Conservation (phyloP, 805 yeast genomes). For the Cyberlindnera mrakii region DNA sequence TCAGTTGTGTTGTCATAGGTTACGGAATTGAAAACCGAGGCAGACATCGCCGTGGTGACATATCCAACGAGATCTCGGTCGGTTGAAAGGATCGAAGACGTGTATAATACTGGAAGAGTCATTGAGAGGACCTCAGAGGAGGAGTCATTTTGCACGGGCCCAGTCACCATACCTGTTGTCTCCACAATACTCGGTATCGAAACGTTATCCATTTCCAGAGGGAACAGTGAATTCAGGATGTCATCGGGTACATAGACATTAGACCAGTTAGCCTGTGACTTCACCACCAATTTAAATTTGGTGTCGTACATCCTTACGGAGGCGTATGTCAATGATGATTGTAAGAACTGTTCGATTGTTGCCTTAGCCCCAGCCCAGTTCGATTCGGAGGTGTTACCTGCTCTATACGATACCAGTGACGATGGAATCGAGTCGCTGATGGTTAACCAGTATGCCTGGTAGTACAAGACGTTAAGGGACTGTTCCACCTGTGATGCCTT, state of each 20-base stretch:
- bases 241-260: constrained; percentile 27
- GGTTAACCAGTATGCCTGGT: constrained; percentile 63
- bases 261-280: constrained; percentile 36
- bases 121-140: constrained; percentile 55
- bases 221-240: constrained; percentile 37
- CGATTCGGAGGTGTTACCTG: constrained; percentile 59
- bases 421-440: constrained; percentile 53
- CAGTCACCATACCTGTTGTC: constrained; percentile 48
- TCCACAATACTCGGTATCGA: constrained; percentile 39
- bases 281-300: constrained; percentile 40
- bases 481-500: constrained; percentile 78
- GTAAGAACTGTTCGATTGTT: constrained; percentile 54
- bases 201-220: constrained; percentile 38
- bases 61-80: constrained; percentile 54
- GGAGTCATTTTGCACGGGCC: constrained; percentile 49
- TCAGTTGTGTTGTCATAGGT: constrained; percentile 15
- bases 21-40: constrained; percentile 34
- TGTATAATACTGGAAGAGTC: constrained; percentile 70
- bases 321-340: constrained; percentile 56
- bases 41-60: constrained; percentile 51
- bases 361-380: constrained; percentile 41
- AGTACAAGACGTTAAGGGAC: constrained; percentile 53
- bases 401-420: constrained; percentile 56
- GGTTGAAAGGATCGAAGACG: constrained; percentile 60
- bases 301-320: constrained; percentile 66